These are phyloP conservation scores for Amanita brunnescens DNA, from an alignment of 768 basidiomycete species.

Conservation along the genomic window DNA sequence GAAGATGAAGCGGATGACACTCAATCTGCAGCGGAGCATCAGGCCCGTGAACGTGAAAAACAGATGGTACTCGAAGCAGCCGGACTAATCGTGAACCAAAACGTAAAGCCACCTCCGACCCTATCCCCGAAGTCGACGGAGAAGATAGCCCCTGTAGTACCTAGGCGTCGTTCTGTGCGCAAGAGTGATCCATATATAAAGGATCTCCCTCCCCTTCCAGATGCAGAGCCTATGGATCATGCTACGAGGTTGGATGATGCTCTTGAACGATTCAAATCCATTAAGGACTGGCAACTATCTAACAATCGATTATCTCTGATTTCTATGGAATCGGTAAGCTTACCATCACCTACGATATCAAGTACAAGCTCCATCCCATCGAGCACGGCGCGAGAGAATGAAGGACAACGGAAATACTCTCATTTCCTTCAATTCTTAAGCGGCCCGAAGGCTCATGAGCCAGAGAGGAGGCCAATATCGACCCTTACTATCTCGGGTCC, in stretches of 20 bases:
- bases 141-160: constrained; percentile 46
- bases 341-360: constrained; percentile 11
- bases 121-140: constrained; percentile 24
- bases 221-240: constrained; percentile 27
- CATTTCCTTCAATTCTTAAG: constrained; percentile 50
- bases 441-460: constrained; percentile 49
- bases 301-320: constrained; percentile 2
- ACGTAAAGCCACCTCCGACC: constrained; percentile 41
- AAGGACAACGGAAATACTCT: constrained; percentile 31
- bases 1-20: constrained; percentile 18
- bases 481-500: constrained; percentile 63
- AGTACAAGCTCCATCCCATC: constrained; percentile 11
- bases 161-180: constrained; percentile 16
- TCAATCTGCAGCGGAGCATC: constrained; percentile 42
- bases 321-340: constrained; percentile 6
- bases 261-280: constrained; percentile 85
- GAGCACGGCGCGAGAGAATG: constrained; percentile 22
- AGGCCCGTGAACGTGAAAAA: constrained; percentile 64
- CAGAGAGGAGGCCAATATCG: constrained; percentile 27
- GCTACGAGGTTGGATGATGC: constrained; percentile 64
- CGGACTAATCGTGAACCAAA: constrained; percentile 68
- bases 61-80: constrained; percentile 83
- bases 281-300: constrained; percentile 40
- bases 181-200: constrained; percentile 19
- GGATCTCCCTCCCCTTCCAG: constrained; percentile 49